Conservation (phyloP, 345 rosid species). For the Eucalyptus pauciflora region DNA sequence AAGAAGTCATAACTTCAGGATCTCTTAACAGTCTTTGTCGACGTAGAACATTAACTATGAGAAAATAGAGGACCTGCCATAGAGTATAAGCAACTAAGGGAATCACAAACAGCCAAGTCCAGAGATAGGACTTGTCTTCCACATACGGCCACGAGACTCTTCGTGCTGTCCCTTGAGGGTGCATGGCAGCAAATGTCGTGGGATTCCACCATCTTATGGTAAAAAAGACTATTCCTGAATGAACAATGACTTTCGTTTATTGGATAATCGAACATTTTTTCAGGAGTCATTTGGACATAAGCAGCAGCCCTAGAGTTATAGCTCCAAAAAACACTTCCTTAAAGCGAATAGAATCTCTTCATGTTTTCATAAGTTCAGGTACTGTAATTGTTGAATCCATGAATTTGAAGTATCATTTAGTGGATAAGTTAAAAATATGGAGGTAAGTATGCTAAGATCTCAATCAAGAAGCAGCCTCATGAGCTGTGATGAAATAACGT, state of each 20-base stretch:
- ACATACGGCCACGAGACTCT: conserved; percentile 85
- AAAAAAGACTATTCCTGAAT: conserved; percentile 82
- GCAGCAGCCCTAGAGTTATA: background rate
- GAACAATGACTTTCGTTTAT: background rate
- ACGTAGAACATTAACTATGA: conserved; percentile 85
- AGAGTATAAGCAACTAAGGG: conserved; percentile 79
- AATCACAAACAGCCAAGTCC: conserved; percentile 80
- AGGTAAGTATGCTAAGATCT: background rate
- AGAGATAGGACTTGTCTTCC: conserved; percentile 63
- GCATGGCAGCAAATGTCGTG: conserved; percentile 82
- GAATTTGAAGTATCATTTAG: background rate
- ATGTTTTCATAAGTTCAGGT: background rate
- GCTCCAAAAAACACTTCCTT: background rate
- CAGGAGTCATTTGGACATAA: background rate
- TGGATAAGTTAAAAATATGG: background rate
- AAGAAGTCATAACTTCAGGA: conserved; percentile 99
- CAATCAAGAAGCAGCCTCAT: background rate
- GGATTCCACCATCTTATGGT: conserved; percentile 99
- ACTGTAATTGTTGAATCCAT: background rate
- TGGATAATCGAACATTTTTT: background rate
- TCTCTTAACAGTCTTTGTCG: conserved; percentile 84
- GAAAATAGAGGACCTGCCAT: conserved; percentile 88
- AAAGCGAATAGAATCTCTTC: background rate
- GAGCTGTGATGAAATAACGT: background rate
- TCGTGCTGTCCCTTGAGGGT: conserved; percentile 55